Percentiles rank a stretch among this genome's conserved stretches.
Evolutionary conservation across 2,329 filamentous ascomycete genomes (phyloP).

Genomic region (Trichoderma pleuroti): DNA sequence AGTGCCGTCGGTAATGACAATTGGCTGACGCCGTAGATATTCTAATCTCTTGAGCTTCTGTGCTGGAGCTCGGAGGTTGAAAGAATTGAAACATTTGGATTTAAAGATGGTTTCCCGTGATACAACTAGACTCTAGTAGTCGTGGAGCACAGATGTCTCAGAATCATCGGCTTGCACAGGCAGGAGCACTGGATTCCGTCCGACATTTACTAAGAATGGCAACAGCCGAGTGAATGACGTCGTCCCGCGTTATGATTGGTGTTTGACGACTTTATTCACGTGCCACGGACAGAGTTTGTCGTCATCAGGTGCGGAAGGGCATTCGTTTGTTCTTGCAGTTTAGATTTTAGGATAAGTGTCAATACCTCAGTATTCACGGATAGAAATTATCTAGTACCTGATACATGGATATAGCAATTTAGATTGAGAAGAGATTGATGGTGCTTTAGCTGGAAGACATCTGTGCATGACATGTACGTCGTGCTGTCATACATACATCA

Average conservation of each 20-base stretch:
- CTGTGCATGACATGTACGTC: neutral
- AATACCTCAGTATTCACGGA: neutral
- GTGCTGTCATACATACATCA: neutral
- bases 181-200: neutral
- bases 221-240: neutral
- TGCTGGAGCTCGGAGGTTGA: neutral
- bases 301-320: neutral
- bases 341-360: neutral
- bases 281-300: neutral
- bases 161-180: neutral
- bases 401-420: neutral
- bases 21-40: neutral
- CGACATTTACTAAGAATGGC: neutral
- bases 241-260: neutral
- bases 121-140: neutral
- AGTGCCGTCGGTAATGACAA: neutral
- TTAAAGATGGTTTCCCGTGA: neutral
- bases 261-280: neutral
- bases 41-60: neutral
- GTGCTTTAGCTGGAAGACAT: neutral
- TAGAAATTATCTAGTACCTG: too few species aligned
- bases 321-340: neutral
- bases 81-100: neutral
- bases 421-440: neutral
- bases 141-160: neutral